Conservation (phyloP, 805 yeast species). For the Ogataea salicorniae region DNA sequence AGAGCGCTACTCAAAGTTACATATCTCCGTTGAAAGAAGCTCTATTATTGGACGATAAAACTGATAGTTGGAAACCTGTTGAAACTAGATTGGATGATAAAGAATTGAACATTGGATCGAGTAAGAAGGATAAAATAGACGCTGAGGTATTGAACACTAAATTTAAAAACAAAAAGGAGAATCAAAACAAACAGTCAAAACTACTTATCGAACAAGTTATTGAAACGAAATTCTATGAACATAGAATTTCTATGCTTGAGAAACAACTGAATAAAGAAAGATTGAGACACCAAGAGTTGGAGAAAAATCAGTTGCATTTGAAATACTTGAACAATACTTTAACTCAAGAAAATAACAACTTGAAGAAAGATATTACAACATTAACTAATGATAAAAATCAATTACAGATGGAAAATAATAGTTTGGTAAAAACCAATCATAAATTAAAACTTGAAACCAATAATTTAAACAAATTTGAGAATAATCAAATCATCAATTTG, state of each 20-base stretch:
- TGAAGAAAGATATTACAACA: not conserved
- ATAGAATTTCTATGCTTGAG: conserved; percentile 3
- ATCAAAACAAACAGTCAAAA: not conserved
- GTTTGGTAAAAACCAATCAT: not conserved
- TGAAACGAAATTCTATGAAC: conserved; percentile 7
- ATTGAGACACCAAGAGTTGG: not conserved
- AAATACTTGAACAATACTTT: not conserved
- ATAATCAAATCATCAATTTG: no score
- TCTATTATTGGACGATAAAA: no score
- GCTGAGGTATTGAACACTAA: not conserved
- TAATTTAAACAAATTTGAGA: no score
- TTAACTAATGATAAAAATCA: not conserved
- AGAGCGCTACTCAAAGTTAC: no score
- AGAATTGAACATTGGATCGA: no score
- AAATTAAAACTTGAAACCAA: no score
- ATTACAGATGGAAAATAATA: no score
- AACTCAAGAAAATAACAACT: not conserved
- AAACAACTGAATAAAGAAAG: conserved; percentile 2
- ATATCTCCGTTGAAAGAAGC: no score
- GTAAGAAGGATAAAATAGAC: not conserved
- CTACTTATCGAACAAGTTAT: conserved; percentile 6
- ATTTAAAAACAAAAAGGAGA: no score
- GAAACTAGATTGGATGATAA: no score
- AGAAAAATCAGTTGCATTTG: not conserved
- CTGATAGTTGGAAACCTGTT: no score